Evolutionary conservation across 257 asterid species (phyloP), one percentile per base, ranked within the genome.

Genomic region (Solanum neorickii): DNA sequence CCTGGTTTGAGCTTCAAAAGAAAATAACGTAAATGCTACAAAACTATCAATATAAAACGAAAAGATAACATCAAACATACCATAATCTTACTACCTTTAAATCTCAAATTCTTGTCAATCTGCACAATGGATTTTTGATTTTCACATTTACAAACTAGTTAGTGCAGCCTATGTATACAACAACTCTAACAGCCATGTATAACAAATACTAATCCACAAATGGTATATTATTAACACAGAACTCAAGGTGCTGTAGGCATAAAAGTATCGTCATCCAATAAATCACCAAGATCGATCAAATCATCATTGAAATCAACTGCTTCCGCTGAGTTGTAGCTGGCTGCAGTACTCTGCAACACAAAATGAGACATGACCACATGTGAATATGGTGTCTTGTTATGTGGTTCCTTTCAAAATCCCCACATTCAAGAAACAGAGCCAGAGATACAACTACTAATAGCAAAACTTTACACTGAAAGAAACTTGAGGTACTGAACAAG

Each of bases 191-290:
- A 80, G 42, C 66, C 85, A 80, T 80, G 68, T 80, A 65, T 65
- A 80, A 80, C 85, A 49, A 80, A 80, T 49, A 39, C 68, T 47
- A 80, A 80, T 80, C 66, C 85, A 80, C 69, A 80, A 31, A 47
- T 16, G 68, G 85, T 80, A 49, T 49, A 80, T 47, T 47, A 47
- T 80, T 29, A 80, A 80, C 44, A 80, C 69, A 77, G 25, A 47
- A 69, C 72, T 92, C 88, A 93, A 29, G 88, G 80, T 84, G 88
- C 72, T 82, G 89, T 77, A 47, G 91, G 82, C 95, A 93, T 92
- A 88, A 90, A 89, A 72, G 92, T 90, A 41, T 95, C 98, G 56
- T 95, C 98, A 12, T 91, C 95, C 91, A 95, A 90, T 82, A 96
- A 87, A 65, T 94, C 94, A 88, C 92, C 96, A 84, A 96, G 90